Conservation (phyloP, 495 filamentous ascomycete species). For the Penicillium waksmanii region DNA sequence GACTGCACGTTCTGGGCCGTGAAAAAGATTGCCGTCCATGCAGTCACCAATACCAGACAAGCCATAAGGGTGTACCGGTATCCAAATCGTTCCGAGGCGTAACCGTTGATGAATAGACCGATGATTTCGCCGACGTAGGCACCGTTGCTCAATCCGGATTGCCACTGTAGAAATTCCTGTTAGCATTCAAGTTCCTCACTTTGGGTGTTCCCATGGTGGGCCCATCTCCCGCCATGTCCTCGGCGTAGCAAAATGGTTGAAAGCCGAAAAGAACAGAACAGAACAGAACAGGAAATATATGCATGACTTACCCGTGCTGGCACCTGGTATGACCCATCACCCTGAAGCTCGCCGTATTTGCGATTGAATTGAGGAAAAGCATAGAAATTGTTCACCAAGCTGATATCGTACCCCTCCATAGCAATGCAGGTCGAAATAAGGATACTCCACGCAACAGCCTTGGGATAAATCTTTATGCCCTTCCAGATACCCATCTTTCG, state of each 20-base stretch:
- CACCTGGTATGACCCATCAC: conserved; percentile 66
- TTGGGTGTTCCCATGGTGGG: not conserved
- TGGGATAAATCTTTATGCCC: conserved; percentile 57
- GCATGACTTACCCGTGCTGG: conserved; percentile 52
- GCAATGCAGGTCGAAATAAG: conserved; percentile 57
- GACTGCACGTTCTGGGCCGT: conserved; percentile 70
- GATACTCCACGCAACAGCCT: conserved; percentile 59
- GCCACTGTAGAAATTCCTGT: conserved; percentile 56
- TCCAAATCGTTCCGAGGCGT: conserved; percentile 73
- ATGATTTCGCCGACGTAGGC: conserved; percentile 70
- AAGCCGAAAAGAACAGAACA: too few species aligned
- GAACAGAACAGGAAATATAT: not conserved
- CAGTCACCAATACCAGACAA: conserved; percentile 66
- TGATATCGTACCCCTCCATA: conserved; percentile 64
- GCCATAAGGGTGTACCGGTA: conserved; percentile 73
- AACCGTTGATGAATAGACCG: conserved; percentile 76
- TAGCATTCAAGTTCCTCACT: not conserved
- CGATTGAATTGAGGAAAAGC: conserved; percentile 60
- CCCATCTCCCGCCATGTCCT: not conserved
- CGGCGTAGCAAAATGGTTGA: not conserved
- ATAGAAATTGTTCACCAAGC: conserved; percentile 56
- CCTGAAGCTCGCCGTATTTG: conserved; percentile 64
- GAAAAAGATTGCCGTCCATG: conserved; percentile 77
- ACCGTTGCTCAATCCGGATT: conserved; percentile 75
- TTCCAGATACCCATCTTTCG: conserved; percentile 49